A percentile compares a stretch with the other conserved stretches of the same genome.
Evolutionary conservation across 164 flowering plant species (phyloP).

Genomic region (Taxillus chinensis): DNA sequence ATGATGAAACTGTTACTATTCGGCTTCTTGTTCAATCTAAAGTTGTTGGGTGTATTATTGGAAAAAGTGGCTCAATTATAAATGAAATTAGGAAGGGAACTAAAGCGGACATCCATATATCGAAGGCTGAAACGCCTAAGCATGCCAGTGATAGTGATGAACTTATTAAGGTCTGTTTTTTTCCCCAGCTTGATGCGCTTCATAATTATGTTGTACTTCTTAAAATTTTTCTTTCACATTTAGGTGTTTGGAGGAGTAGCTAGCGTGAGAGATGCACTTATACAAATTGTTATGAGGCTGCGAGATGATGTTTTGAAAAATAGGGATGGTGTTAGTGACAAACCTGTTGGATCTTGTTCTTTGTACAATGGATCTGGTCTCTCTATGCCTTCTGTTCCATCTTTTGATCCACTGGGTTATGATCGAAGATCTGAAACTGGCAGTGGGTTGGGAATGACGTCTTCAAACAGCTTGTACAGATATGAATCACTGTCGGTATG

Average conservation of each 20-base stretch:
- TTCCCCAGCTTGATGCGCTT: not conserved
- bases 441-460: conserved; percentile 47
- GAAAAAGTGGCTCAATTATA: conserved; percentile 83
- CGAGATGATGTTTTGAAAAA: conserved; percentile 76
- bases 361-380: conserved; percentile 34
- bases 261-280: conserved; percentile 79
- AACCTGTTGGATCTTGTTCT: conserved; percentile 37
- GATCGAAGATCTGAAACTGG: conserved; percentile 59
- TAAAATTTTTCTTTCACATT: not conserved
- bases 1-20: conserved; percentile 48
- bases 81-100: conserved; percentile 90
- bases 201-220: not conserved
- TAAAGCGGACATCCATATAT: conserved; percentile 80
- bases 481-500: conserved; percentile 76
- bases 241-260: conserved; percentile 69
- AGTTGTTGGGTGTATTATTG: conserved; percentile 87
- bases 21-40: conserved; percentile 77
- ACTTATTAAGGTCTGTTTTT: conserved; percentile 64
- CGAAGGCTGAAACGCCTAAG: conserved; percentile 62
- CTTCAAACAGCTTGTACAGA: conserved; percentile 59
- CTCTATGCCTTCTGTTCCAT: conserved; percentile 44
- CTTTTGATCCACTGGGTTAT: conserved; percentile 47
- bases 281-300: conserved; percentile 80
- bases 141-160: conserved; percentile 57
- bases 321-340: conserved; percentile 42